Evolutionary conservation across 257 asterid genomes (phyloP).

Genomic region (Vinca minor): DNA sequence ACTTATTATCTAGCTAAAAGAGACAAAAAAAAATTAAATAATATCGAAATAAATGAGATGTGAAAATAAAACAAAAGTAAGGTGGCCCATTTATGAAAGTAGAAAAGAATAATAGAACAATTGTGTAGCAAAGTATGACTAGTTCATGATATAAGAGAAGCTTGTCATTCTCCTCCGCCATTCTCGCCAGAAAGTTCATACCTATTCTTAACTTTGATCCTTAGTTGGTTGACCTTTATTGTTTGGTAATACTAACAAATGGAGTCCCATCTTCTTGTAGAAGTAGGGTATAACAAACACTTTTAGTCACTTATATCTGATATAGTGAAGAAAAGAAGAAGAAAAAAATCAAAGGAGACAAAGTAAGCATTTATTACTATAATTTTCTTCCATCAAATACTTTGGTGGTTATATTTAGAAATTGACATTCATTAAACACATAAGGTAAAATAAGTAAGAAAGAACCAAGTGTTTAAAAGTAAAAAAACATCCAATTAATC

Average conservation of each 20-base stretch:
- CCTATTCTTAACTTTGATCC: not conserved
- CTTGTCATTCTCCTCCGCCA: constrained; percentile 25
- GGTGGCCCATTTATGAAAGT: not conserved
- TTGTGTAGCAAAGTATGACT: not conserved
- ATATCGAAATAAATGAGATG: not conserved
- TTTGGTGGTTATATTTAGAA: too few relatives aligned
- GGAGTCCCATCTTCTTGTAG: not conserved
- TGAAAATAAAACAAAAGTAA: not conserved
- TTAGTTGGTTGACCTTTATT: constrained; percentile 9
- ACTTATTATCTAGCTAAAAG: not conserved
- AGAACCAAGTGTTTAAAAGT: too few relatives aligned
- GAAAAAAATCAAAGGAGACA: too few relatives aligned
- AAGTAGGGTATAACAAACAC: not conserved
- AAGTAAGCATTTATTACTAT: too few relatives aligned
- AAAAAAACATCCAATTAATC: too few relatives aligned
- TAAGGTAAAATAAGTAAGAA: too few relatives aligned
- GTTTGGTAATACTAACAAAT: not conserved
- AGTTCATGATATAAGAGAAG: not conserved
- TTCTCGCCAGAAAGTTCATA: constrained; percentile 24
- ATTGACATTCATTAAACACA: too few relatives aligned
- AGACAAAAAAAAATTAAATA: constrained; percentile 2
- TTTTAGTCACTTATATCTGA: too few relatives aligned
- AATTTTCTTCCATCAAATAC: too few relatives aligned
- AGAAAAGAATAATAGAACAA: too few relatives aligned
- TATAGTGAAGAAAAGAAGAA: too few relatives aligned